Conservation (phyloP, 139 green algal species). For the Ettlia oleoabundans region DNA sequence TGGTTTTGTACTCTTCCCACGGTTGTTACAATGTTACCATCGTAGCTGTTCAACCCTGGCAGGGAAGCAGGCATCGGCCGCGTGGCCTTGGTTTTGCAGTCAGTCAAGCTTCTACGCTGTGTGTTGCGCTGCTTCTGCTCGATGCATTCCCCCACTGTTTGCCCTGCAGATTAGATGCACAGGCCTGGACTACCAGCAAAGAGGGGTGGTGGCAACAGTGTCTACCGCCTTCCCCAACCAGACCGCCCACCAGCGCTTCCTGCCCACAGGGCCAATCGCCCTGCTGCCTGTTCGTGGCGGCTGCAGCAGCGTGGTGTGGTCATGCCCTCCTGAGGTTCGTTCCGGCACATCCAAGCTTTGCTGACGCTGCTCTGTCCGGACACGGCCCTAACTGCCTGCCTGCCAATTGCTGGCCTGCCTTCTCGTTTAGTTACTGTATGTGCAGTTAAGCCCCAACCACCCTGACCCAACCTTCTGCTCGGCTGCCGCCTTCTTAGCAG, state of each 20-base stretch:
- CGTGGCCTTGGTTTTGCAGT: too few species aligned
- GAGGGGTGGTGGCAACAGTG: constrained; percentile 74
- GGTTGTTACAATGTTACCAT: too few species aligned
- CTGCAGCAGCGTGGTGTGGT: constrained; percentile 84
- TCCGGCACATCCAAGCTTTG: too few species aligned
- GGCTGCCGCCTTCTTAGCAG: not conserved
- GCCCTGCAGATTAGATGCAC: not conserved
- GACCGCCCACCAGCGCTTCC: constrained; percentile 85
- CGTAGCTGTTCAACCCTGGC: too few species aligned
- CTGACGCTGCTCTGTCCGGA: too few species aligned
- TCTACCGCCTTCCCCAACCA: constrained; percentile 36
- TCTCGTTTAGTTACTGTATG: too few species aligned
- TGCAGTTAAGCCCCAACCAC: too few species aligned
- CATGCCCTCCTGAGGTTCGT: constrained; percentile 49
- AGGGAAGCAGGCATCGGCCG: too few species aligned
- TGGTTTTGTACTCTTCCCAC: not conserved
- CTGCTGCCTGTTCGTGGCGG: constrained; percentile 80
- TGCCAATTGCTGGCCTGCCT: too few species aligned
- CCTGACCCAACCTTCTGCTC: too few species aligned
- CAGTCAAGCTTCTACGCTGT: too few species aligned
- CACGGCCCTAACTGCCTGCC: too few species aligned
- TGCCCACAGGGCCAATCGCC: constrained; percentile 79
- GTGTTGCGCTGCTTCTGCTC: not conserved
- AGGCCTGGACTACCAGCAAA: constrained; percentile 64
- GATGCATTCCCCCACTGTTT: not conserved